Percentiles rank a stretch among this genome's conserved stretches.
Evolutionary conservation across 306 rosid species (phyloP).

Genomic region (Medicago lupulina): DNA sequence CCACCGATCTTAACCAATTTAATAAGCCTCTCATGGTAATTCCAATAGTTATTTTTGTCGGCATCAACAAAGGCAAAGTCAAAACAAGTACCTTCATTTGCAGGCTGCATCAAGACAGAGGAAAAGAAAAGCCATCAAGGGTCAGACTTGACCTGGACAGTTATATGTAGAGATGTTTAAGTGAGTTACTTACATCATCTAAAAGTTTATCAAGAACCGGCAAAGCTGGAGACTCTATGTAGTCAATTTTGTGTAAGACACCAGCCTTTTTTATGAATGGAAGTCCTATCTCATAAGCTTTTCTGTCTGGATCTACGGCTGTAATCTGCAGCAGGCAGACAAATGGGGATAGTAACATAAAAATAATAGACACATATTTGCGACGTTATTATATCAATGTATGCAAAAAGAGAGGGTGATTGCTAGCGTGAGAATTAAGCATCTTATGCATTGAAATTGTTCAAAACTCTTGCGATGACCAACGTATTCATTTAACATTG

Average conservation of each 20-base stretch:
- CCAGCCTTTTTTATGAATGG: constrained; percentile 63
- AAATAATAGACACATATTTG: background rate
- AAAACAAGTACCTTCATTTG: constrained; percentile 58
- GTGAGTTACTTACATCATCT: constrained; percentile 45
- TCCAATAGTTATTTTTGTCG: constrained; percentile 58
- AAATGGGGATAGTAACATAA: background rate
- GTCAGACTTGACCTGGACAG: background rate
- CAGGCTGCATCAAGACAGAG: constrained; percentile 41
- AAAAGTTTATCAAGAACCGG: constrained; percentile 49
- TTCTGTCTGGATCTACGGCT: constrained; percentile 53
- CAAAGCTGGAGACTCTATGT: constrained; percentile 50
- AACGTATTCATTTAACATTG: no score
- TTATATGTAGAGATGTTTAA: background rate
- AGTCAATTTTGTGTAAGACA: constrained; percentile 63
- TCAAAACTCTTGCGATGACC: no score
- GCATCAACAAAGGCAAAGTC: constrained; percentile 69
- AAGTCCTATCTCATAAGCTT: constrained; percentile 56
- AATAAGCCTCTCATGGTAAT: constrained; percentile 62
- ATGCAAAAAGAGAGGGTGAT: background rate
- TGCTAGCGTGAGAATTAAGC: background rate
- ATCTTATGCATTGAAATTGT: background rate
- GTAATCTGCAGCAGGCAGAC: constrained; percentile 44
- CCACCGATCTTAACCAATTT: constrained; percentile 62
- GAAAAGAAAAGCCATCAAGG: background rate
- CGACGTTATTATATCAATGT: no score